Base-by-base conservation (phyloP, 768 basidiomycete species). In the Clavulina sp. region DNA sequence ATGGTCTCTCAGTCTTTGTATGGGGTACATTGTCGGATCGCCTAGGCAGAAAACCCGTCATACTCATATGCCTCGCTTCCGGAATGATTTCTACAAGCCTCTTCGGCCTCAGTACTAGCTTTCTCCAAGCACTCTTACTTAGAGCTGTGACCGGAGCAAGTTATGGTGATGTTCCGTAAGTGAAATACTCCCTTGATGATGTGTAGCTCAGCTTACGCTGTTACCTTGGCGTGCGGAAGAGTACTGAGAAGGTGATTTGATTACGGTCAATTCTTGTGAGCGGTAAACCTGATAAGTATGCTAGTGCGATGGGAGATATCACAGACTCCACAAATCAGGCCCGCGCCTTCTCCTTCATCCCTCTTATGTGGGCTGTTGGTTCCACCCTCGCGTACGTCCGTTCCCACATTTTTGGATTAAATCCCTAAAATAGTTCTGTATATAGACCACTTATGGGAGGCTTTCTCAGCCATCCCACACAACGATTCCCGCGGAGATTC, bases 31-130 rank as follows among this genome's bases (percentile, higher is more conserved):
- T 56, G 47, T 33, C 19, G 49, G 64, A 63, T 52, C 58, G 58
- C 51, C 57, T 61, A 41, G 65, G 65, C 21, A 43, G 65, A 38
- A 62, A 61, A 56, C 62, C 64, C 4, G 62, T 66, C 38, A 64
- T 66, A 3, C 38, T 64, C 2, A 26, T 62, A 7, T 63, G 64
- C 7, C 47, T 66, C 9, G 23, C 51, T 2, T 63, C 63, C 13
- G 60, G 63, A 5, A 60, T 60, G n/a, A 54, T 65, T 38, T 64
- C 48, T 29, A 55, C 52, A 19, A 23, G 38, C 3, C 30, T 49
- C 16, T 57, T 57, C 36, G 57, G 57, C 4, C 40, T 56, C 41
- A 52, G 49, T 7, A 54, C 40, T 28, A 47, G 31, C 21, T 55
- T 55, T 30, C n/a, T 40, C 2, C 32, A 41, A 36, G 55, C 55